Evolutionary conservation across 768 basidiomycete species (phyloP).

Genomic region (Hortiboletus campestris): DNA sequence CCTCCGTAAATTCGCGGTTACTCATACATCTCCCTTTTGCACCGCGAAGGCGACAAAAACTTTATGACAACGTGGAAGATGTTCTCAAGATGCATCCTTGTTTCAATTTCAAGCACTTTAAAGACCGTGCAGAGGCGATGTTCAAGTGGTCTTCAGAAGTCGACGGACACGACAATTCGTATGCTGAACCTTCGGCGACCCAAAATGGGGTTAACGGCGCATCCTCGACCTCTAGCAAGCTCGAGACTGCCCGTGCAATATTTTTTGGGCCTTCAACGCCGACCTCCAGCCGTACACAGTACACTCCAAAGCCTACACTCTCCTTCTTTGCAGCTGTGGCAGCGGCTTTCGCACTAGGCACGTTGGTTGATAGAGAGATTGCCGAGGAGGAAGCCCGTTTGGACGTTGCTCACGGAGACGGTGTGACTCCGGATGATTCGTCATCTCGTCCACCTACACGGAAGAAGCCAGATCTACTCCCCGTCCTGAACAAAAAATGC

Average conservation of each 20-base stretch:
- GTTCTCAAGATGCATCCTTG: slow-evolving; percentile 48
- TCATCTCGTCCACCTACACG: slow-evolving; percentile 22
- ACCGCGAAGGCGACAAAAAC: slow-evolving; percentile 35
- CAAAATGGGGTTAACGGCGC: slow-evolving; percentile 32
- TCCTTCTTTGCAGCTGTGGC: slow-evolving; percentile 59
- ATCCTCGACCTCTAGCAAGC: slow-evolving; percentile 18
- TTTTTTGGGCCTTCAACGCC: slow-evolving; percentile 27
- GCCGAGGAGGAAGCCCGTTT: slow-evolving; percentile 28
- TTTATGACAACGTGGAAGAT: slow-evolving; percentile 40
- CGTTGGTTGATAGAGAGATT: slow-evolving; percentile 36
- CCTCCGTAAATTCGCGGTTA: slow-evolving; percentile 39
- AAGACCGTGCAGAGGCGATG: slow-evolving; percentile 43
- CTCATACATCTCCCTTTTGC: slow-evolving; percentile 42
- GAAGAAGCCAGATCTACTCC: slow-evolving; percentile 21
- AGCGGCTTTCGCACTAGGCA: slow-evolving; percentile 60
- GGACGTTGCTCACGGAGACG: slow-evolving; percentile 20
- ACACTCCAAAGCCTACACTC: slow-evolving; percentile 20
- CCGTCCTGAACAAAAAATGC: slow-evolving; percentile 20
- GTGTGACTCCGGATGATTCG: slow-evolving; percentile 20
- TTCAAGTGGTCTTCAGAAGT: slow-evolving; percentile 39
- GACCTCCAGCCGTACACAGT: slow-evolving; percentile 7
- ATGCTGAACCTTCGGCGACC: slow-evolving; percentile 16
- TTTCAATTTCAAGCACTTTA: slow-evolving; percentile 49
- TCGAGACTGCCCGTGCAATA: slow-evolving; percentile 31
- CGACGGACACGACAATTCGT: slow-evolving; percentile 18